A percentile compares a stretch with the other conserved stretches of the same genome.
These are phyloP conservation scores for Teratosphaeriaceae sp. DNA, from an alignment of 2,329 filamentous ascomycete species.

Conservation along the genomic window DNA sequence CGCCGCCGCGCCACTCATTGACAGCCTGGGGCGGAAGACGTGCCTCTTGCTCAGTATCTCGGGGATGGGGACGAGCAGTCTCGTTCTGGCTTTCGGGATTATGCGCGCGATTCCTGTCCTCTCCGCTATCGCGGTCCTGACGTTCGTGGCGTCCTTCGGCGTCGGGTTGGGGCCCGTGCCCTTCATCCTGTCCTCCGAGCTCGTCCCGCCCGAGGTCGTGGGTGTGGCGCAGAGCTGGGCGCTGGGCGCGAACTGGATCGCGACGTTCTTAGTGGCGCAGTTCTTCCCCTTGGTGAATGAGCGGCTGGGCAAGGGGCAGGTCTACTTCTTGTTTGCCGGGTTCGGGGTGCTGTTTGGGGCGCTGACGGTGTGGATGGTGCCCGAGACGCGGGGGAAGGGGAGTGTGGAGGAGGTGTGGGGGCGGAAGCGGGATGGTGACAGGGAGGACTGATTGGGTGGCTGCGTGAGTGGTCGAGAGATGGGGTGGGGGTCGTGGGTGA, in stretches of 20 bases:
- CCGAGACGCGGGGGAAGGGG: slow-evolving; percentile 82
- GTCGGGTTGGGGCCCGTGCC: slow-evolving; percentile 89
- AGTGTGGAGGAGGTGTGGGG: slow-evolving; percentile 91
- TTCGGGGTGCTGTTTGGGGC: slow-evolving; percentile 61
- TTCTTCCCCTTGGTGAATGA: slow-evolving; percentile 88
- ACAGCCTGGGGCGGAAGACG: slow-evolving; percentile 79
- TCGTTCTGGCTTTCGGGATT: slow-evolving; percentile 76
- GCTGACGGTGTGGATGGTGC: slow-evolving; percentile 67
- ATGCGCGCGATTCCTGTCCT: slow-evolving; percentile 63
- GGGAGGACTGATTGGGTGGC: slow-evolving; percentile 12
- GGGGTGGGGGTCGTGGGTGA: too few relatives aligned
- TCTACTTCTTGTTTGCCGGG: slow-evolving; percentile 85
- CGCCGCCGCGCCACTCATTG: slow-evolving; percentile 74
- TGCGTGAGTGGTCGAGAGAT: too few relatives aligned
- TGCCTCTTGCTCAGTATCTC: slow-evolving; percentile 76
- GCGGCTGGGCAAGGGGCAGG: slow-evolving; percentile 70
- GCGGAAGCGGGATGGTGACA: slow-evolving; percentile 37
- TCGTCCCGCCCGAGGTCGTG: slow-evolving; percentile 84
- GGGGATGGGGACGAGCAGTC: slow-evolving; percentile 74
- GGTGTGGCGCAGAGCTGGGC: slow-evolving; percentile 88
- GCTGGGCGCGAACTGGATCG: slow-evolving; percentile 78
- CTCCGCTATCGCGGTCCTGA: slow-evolving; percentile 71
- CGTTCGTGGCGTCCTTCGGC: slow-evolving; percentile 86
- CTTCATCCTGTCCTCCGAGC: slow-evolving; percentile 86
- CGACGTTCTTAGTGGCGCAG: slow-evolving; percentile 87